Base-by-base conservation (phyloP, 768 basidiomycete genomes). In the Amanita phalloides region DNA sequence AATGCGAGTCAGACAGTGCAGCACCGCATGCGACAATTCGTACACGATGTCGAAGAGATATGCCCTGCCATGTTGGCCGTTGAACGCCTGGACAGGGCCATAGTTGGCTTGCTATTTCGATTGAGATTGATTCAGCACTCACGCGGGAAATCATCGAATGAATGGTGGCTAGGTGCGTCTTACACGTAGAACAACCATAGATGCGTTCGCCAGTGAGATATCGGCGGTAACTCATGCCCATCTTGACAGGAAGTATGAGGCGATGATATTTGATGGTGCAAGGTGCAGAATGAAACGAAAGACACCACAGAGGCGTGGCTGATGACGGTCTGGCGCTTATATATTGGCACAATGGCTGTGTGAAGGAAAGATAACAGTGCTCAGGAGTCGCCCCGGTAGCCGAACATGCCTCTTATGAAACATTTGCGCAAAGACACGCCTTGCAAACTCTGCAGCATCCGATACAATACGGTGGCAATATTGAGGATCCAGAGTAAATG, bases 11-110 rank as follows among this genome's bases (percentile, higher is more conserved):
- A 56, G 49, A 10, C 11, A 41, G 17, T 49, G 30, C 30, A 33
- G 48, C 25, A 35, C 26, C 38, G 39, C 35, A 21, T 41, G 52
- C 49, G 14, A 25, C 13, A 42, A 35, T 20, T 70, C 92, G 75
- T 67, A 95, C 94, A 96, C 93, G 58, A 76, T 81, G 48, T 94
- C 90, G 61, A 98, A 94, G 56, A 98, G 81, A 66, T 94, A 93
- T 14, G 95, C 95, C 53, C 90, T 77, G 14, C 95, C 95, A 66
- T 96, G 92, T 68, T 96, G 92, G 25, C 95, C 95, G 56, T 90
- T 93, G 76, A 98, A 98, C 41, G 90, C 89, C 95, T 98, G 66
- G 39, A 49, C n/a, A 32, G 55, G 45, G 45, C 49, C 37, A 21
- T 48, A 35, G 52, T 42, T 50, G 56, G 53, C 49, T 60, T 38